phyloP scores from a whole-genome alignment of 768 basidiomycete species.

The Tricholoma saponaceum region DNA sequence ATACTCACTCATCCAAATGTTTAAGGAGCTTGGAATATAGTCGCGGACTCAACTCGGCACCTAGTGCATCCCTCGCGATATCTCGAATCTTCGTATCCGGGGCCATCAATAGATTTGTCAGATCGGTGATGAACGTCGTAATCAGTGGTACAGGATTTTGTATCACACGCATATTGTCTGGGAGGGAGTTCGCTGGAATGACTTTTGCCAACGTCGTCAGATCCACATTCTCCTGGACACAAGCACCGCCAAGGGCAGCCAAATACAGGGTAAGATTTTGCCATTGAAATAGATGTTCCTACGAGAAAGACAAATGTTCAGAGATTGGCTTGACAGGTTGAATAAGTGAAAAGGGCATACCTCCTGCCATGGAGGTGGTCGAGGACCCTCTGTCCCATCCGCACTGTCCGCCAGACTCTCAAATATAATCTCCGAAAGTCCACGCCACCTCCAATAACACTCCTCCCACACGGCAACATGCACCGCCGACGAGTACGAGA shows the following conservation, averaged over 20 bases:
- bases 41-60: slow-evolving; percentile 69
- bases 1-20: slow-evolving; percentile 68
- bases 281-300: slow-evolving; percentile 83
- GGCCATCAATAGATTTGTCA: slow-evolving; percentile 67
- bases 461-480: slow-evolving; percentile 83
- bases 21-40: slow-evolving; percentile 65
- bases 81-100: slow-evolving; percentile 69
- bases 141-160: slow-evolving; percentile 56
- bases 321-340: background rate
- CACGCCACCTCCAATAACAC: slow-evolving; percentile 72
- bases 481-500: slow-evolving; percentile 60
- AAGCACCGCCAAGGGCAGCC: slow-evolving; percentile 67
- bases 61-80: slow-evolving; percentile 74
- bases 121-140: slow-evolving; percentile 58
- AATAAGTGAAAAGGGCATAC: slow-evolving; percentile 8
- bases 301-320: slow-evolving; percentile 3
- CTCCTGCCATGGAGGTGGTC: slow-evolving; percentile 24
- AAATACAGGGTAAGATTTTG: slow-evolving; percentile 79
- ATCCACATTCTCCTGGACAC: slow-evolving; percentile 50
- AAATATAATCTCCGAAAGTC: slow-evolving; percentile 56
- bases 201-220: slow-evolving; percentile 45
- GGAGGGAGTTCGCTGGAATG: slow-evolving; percentile 56
- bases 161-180: slow-evolving; percentile 67
- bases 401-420: slow-evolving; percentile 29
- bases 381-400: slow-evolving; percentile 22